Base-by-base conservation (phyloP, 2,329 filamentous ascomycete species). In the Botrytis hyacinthi region DNA sequence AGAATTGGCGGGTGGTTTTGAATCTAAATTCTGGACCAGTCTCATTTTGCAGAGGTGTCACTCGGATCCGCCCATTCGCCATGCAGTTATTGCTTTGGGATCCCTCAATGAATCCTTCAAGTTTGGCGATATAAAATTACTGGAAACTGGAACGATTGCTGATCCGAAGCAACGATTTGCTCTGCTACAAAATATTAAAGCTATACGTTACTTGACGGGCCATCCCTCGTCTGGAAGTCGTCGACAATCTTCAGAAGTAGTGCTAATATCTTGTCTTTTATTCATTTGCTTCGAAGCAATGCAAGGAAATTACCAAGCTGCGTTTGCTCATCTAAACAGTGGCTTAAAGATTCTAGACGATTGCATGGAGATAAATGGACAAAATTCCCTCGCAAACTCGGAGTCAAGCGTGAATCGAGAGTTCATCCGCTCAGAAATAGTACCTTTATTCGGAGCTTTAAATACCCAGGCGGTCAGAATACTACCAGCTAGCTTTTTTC, bases 161-260 rank as follows among this genome's bases (percentile, higher is more conserved):
- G 63, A 73, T 40, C 35, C 62, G 35, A 70, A 71, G 40, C 70
- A 88, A 86, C 84, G 88, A 29, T 76, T 78, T 35, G 76, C 76
- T n/a, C 62, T 78, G 10, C 63, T 74, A 48, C 75, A 78, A 26
- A 75, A 75, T 51, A 77, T 73, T n/a, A 71, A 73, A 37, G 76
- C 76, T 4, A 78, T 78, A 57, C 71, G 67, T 29, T 83, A 85
- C 20, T 83, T 90, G 37, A 79, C 85, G 61, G 80, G 80, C 35
- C 82, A 85, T 12, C 81, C 81, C 18, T 82, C 83, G 20, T 29
- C 42, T 35, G 32, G 46, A 42, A 51, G 46, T 4, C 37, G 26
- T 10, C 48, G 48, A 10, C 37, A 59, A 42, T 54, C 73, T 42
- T 12, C 51, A 60, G 75, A 70, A 63, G 65, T 60, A 44, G 71